phyloP scores from a whole-genome alignment of 208 protist genomes.

The Dictyostelium gargantuum region DNA sequence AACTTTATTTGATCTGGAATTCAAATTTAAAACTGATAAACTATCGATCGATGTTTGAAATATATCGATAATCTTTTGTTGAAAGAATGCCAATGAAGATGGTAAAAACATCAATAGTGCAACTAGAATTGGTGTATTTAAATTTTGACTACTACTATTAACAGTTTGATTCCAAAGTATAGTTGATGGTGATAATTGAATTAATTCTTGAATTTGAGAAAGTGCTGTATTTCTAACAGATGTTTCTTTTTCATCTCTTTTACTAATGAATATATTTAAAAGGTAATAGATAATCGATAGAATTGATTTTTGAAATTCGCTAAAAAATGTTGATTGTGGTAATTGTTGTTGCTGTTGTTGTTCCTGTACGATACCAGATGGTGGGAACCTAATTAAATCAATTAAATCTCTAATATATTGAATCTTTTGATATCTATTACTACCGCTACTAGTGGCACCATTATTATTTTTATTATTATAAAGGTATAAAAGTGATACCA shows the following conservation, averaged over 20 bases:
- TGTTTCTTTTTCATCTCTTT: not conserved
- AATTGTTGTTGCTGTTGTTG: not conserved
- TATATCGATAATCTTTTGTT: not conserved
- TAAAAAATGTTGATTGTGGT: not conserved
- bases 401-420: not conserved
- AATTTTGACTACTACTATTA: not conserved
- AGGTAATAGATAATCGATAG: not conserved
- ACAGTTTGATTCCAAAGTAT: not conserved
- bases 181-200: not conserved
- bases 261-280: not conserved
- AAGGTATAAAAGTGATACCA: not conserved
- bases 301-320: not conserved
- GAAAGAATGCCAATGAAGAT: not conserved
- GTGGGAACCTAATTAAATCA: not conserved
- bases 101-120: not conserved
- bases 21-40: not conserved
- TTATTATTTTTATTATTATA: slow-evolving; percentile 2
- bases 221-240: not conserved
- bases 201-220: not conserved
- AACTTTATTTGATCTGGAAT: not conserved
- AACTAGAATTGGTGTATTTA: slow-evolving; percentile 23
- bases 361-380: too few species aligned
- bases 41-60: not conserved
- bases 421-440: not conserved
- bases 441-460: too few species aligned